Base-by-base conservation (phyloP, 176 grass and related monocot species). In the Oryza meridionalis region DNA sequence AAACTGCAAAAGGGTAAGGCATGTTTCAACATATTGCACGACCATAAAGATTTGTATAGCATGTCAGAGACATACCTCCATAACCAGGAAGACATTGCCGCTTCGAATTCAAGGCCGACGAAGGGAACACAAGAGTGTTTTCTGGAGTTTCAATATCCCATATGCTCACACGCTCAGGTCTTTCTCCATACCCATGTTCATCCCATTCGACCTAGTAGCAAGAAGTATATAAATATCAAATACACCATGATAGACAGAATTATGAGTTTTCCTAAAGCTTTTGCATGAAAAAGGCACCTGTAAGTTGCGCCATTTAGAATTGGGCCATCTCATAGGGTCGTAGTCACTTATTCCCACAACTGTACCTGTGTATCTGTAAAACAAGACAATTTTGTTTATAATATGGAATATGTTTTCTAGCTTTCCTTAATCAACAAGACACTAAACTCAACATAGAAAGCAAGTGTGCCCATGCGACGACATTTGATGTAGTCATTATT, bases 111-210 rank as follows among this genome's bases (percentile, higher is more conserved):
- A 73, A 74, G 71, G 90, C 58, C 73, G 88, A 61, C 38, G 83
- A 90, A 80, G 89, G 90, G 76, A 94, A 96, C 50, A 87, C 86
- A 49, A 96, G 80, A 64, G 92, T 51, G 65, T 88, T 94, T 67
- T 96, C 97, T 7, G 97, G 97, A 62, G 89, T 92, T 81, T 96
- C 97, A 25, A 96, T 90, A 75, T 99, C 97, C 93, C 93, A 99
- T 69, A 96, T 31, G 81, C 93, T 99, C 78, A 96, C 86, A 72
- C 91, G 86, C 65, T 92, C 91, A 75, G 91, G 88, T 77, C 90
- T 88, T 90, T 96, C 93, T 86, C 97, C 93, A 84, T 96, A 94
- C 65, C 97, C 93, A 84, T 96, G 93, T 58, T 99, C 97, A 43
- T 96, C 97, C 97, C 93, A 99, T 92, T 96, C 93, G 62, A 96